phyloP scores from a whole-genome alignment of 306 rosid genomes.

The Ormosia emarginata region DNA sequence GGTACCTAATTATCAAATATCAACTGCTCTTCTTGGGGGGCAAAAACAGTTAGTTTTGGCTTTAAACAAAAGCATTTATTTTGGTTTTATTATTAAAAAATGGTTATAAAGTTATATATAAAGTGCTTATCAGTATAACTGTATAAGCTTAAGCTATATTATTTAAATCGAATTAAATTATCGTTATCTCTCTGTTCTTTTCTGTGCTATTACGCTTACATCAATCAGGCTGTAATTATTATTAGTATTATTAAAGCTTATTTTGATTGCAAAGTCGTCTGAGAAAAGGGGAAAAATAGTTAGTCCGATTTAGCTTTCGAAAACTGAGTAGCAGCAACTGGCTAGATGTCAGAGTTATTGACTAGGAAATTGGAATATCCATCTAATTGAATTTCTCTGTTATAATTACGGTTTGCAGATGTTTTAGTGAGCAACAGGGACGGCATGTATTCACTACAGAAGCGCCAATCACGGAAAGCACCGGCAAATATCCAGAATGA shows the following conservation, averaged over 20 bases:
- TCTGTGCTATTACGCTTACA: not conserved
- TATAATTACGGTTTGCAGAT: slow-evolving; percentile 26
- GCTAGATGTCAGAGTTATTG: not conserved
- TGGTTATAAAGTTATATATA: too few relatives aligned
- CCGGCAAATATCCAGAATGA: slow-evolving; percentile 34
- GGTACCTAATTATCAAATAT: slow-evolving; percentile 35
- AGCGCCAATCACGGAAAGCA: slow-evolving; percentile 25
- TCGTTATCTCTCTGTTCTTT: not conserved
- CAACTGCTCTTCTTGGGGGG: not conserved
- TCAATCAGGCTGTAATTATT: not conserved
- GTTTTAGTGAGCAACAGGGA: slow-evolving; percentile 29
- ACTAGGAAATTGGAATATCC: not conserved
- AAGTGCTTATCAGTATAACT: too few relatives aligned
- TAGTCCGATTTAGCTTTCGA: not conserved
- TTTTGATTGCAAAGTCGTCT: slow-evolving; percentile 25
- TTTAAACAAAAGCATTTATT: not conserved
- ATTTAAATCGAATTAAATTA: not conserved
- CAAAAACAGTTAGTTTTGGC: not conserved
- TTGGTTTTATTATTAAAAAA: too few relatives aligned
- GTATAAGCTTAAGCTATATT: not conserved
- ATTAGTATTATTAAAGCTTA: not conserved
- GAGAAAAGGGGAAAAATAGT: not conserved
- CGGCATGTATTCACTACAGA: slow-evolving; percentile 41
- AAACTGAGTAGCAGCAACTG: not conserved
- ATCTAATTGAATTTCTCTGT: not conserved